These are phyloP conservation scores for Sarcomyxa edulis DNA, from an alignment of 768 basidiomycete species.

Conservation along the genomic window DNA sequence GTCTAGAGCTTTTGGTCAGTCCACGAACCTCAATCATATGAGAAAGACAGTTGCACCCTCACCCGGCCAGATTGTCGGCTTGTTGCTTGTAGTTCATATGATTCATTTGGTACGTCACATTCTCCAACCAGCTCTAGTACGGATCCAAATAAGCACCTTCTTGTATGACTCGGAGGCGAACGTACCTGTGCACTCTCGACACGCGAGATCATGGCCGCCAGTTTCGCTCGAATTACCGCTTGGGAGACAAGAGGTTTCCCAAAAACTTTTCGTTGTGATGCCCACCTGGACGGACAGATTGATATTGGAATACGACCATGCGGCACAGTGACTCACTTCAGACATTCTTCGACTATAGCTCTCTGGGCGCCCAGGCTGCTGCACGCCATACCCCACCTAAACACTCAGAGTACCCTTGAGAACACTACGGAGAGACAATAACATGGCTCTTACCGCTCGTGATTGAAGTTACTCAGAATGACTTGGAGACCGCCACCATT, in stretches of 20 bases:
- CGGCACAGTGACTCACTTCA: slow-evolving; percentile 41
- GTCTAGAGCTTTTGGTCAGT: slow-evolving; percentile 29
- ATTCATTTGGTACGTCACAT: slow-evolving; percentile 82
- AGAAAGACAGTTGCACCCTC: slow-evolving; percentile 9
- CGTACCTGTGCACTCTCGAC: slow-evolving; percentile 75
- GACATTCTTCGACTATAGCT: slow-evolving; percentile 65
- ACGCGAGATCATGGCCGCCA: slow-evolving; percentile 77
- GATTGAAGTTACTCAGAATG: slow-evolving; percentile 64
- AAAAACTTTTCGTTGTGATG: slow-evolving; percentile 72
- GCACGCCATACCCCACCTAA: slow-evolving; percentile 64
- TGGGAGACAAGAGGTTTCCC: slow-evolving; percentile 65
- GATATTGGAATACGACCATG: background rate
- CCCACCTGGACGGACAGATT: slow-evolving; percentile 45
- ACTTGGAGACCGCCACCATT: slow-evolving; percentile 63
- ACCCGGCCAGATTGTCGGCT: slow-evolving; percentile 70
- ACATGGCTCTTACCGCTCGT: slow-evolving; percentile 36
- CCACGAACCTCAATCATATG: background rate
- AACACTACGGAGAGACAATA: too few relatives aligned
- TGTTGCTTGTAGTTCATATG: slow-evolving; percentile 82
- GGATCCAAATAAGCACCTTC: too few relatives aligned
- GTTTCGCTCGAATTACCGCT: slow-evolving; percentile 71
- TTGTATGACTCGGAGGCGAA: too few relatives aligned
- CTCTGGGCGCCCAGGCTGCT: slow-evolving; percentile 52
- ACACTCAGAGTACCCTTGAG: background rate
- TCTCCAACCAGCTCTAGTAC: slow-evolving; percentile 73